Base-by-base conservation (phyloP, 75 land plant species). In the Pinus tabuliformis region DNA sequence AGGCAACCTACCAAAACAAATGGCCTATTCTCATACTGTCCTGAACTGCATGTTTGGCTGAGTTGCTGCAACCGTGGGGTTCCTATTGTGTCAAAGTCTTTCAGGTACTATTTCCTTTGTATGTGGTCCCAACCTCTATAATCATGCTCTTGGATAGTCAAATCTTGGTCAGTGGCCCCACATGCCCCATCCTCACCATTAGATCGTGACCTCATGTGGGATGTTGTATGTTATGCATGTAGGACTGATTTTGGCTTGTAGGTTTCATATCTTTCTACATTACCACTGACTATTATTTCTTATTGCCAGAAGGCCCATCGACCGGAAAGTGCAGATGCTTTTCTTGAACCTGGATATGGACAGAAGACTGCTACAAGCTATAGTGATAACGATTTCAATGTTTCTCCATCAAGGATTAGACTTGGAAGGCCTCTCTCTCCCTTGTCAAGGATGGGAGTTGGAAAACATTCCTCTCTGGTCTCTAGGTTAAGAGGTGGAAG, bases 261-360 rank as follows among this genome's bases (percentile, higher is more conserved):
- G 58, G 56, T 9, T 57, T 77, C 20, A 14, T 24, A 61, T 70
- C 52, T 54, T 28, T 37, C 56, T 16, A 65, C 16, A 65, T 58
- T 52, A 66, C 2, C 9, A 45, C 70, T 70, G 62, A 12, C 12
- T 58, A 13, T 72, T 37, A 74, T 24, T 56, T 36, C 21, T 70
- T 70, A 13, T 24, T 70, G 20, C 58, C 28, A 74, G 56, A 28
- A 75, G 59, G 77, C 57, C 21, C 54, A 63, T 76, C 84, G 78
- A 30, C 80, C 22, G 49, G 61, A 37, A 7, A 78, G 81, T 63
- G 80, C 70, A 59, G 80, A 82, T 72, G 86, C 83, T 61, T 84
- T 83, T 45, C 73, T 57, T 76, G 30, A 77, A 65, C 74, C 79
- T 62, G 54, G 73, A 14, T 81, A 83, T 79, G 83, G 74, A 16